Base-by-base conservation (phyloP, 495 filamentous ascomycete species). In the Xylaria intraflava region DNA sequence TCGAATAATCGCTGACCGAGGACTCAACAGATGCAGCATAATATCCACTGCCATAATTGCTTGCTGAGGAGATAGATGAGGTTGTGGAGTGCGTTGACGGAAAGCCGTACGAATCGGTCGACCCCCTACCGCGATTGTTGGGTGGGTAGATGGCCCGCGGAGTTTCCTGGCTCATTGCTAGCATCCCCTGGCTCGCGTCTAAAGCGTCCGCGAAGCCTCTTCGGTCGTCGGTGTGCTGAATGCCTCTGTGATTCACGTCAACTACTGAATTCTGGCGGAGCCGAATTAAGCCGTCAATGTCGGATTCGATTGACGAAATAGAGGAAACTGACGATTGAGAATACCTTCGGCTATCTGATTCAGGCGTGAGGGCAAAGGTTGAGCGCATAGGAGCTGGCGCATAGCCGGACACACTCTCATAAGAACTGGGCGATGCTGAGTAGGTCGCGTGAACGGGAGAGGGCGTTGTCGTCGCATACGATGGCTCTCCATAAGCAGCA, bases 1-100 rank as follows among this genome's bases (percentile, higher is more conserved):
- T 90, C 11, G 91, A 98, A 72, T 98, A 98, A 65, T 97, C 93
- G 52, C 89, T 95, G 3, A 93, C 88, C 0, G 92, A 96, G 5
- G 89, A 92, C 57, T 94, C 90, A 41, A 88, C 83, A 1, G 88
- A 92, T 23, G 83, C 87, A 16, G 87, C 85, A 57, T 87, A 89
- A 69, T 93, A 91, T 59, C 89, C 88, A 49, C 78, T 79, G 64
- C 82, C 74, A 58, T 80, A 83, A 39, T 74, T 77, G 26, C 70
- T 76, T 16, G 83, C 80, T 11, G 90, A 95, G 3, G 93, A 98
- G 55, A 97, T 89, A 36, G 94, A 97, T 2, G 94, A 97, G 61
- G 81, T 89, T n/a, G 88, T 82, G 1, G 93, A 97, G 71, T 97
- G 92, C 14, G 86, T 80, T 14, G 89, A 79, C 1, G 92, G 92